Base-by-base conservation (phyloP, 345 rosid species). In the Rhizophora apiculata region DNA sequence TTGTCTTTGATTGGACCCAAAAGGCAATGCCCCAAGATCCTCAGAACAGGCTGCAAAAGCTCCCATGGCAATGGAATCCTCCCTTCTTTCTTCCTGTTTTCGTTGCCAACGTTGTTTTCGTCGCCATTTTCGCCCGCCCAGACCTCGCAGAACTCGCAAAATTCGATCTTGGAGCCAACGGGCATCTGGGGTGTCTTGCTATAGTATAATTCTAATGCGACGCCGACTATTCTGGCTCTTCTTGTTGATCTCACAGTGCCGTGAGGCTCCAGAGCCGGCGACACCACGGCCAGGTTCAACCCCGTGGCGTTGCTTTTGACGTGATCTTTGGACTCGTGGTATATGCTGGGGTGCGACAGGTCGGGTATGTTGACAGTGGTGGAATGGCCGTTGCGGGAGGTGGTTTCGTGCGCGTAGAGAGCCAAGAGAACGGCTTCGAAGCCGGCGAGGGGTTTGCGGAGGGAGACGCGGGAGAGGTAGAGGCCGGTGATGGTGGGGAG, bases 351-450 rank as follows among this genome's bases (percentile, higher is more conserved):
- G 32, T 88, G 88, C 0, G 93, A 76, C 5, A 94, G 63, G 68
- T 94, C 90, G 0, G 98, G 96, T 10, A 94, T 64, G 83, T 82
- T 86, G 39, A 94, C 84, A 24, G 86, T 87, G 0, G 86, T 15
- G 0, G 98, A 78, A 16, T 89, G 89, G 31, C 95, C 93, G 13
- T 74, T 75, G 0, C 95, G 89, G 8, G 86, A 60, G 10, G 83
- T 79, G 26, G 93, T 87, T 55, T 89, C 98, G 20, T 88, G 86
- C 0, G 97, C 86, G 78, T 88, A 91, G 31, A 94, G 85, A 4
- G 98, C 96, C 20, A 94, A 71, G 30, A 89, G 60, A 8, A 91
- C 83, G 11, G 96, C 93, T 68, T 94, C 96, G 72, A 94, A 94
- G 9, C 97, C 98, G 18, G 98, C 91, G 22, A 82, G 80, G 4